Conservation (phyloP, 1,139 yeast species). For the Protomyces gravidus region DNA sequence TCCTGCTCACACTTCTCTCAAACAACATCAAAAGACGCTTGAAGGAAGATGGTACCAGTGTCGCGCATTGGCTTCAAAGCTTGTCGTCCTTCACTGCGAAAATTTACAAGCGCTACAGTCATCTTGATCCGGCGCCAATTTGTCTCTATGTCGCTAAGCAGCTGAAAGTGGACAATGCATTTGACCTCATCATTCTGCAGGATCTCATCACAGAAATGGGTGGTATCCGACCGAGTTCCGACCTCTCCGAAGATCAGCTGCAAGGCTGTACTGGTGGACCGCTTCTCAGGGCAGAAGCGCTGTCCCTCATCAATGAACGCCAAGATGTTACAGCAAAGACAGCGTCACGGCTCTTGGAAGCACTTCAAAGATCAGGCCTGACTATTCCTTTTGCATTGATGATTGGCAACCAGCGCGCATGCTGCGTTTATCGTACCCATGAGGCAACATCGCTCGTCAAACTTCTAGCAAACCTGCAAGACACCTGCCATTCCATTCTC, state of each 20-base stretch:
- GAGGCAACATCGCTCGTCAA: constrained; percentile 37
- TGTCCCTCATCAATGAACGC: constrained; percentile 59
- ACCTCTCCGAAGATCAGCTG: constrained; percentile 63
- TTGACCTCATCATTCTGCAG: constrained; percentile 64
- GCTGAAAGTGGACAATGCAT: constrained; percentile 57
- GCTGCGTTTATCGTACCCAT: constrained; percentile 45
- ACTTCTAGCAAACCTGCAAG: constrained; percentile 28
- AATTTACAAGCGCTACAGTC: constrained; percentile 40
- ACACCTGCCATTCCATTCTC: constrained; percentile 23
- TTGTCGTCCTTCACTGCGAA: constrained; percentile 42
- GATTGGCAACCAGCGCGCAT: constrained; percentile 52
- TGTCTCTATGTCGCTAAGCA: constrained; percentile 60
- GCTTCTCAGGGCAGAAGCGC: constrained; percentile 54
- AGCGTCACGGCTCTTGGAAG: constrained; percentile 52
- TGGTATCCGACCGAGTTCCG: constrained; percentile 67
- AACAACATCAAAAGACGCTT: constrained; percentile 45
- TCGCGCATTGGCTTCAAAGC: constrained; percentile 75
- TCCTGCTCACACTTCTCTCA: constrained; percentile 54
- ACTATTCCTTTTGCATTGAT: constrained; percentile 63
- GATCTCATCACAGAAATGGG: constrained; percentile 74
- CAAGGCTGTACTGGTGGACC: constrained; percentile 64
- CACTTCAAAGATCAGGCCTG: constrained; percentile 48
- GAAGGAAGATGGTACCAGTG: constrained; percentile 76
- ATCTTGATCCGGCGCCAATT: constrained; percentile 45
- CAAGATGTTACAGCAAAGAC: constrained; percentile 43